Percentiles rank a stretch among this genome's conserved stretches.
Conservation (phyloP, 257 asterid genomes). For the Gentiana dahurica region DNA sequence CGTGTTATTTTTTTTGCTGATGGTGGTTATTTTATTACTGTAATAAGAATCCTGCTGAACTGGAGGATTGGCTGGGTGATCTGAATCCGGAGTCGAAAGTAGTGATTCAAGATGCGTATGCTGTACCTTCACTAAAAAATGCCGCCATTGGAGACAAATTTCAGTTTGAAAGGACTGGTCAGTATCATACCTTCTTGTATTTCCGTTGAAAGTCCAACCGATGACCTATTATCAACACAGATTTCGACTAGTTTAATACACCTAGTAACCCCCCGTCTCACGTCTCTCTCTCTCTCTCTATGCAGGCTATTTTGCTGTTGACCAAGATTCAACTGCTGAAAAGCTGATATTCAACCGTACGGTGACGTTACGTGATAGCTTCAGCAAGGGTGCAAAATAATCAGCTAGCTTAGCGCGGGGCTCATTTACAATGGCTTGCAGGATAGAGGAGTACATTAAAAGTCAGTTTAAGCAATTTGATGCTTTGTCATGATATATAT, state of each 20-base stretch:
- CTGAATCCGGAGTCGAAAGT: conserved; percentile 63
- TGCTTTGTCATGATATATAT: too few relatives aligned
- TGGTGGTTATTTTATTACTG: background rate
- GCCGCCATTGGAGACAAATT: conserved; percentile 69
- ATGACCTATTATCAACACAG: background rate
- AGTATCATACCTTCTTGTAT: conserved; percentile 5
- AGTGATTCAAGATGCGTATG: conserved; percentile 57
- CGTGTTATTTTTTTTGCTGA: too few relatives aligned
- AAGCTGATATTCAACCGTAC: conserved; percentile 66
- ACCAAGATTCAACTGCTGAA: conserved; percentile 50
- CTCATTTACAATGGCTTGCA: too few relatives aligned
- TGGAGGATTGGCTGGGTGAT: conserved; percentile 82
- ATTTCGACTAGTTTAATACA: too few relatives aligned
- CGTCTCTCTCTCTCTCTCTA: background rate
- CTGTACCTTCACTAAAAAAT: conserved; percentile 44
- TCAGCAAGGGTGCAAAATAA: conserved; percentile 53
- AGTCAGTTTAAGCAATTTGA: too few relatives aligned
- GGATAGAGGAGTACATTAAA: too few relatives aligned
- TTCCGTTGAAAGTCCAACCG: background rate
- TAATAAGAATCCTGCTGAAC: conserved; percentile 71
- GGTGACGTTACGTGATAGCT: conserved; percentile 63
- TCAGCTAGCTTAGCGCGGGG: background rate
- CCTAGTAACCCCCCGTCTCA: too few relatives aligned
- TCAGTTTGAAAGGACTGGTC: conserved; percentile 97
- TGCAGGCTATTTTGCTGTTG: conserved; percentile 68